phyloP scores from a whole-genome alignment of 1,284 basidiomycete genomes.

The Porodaedalea pini region DNA sequence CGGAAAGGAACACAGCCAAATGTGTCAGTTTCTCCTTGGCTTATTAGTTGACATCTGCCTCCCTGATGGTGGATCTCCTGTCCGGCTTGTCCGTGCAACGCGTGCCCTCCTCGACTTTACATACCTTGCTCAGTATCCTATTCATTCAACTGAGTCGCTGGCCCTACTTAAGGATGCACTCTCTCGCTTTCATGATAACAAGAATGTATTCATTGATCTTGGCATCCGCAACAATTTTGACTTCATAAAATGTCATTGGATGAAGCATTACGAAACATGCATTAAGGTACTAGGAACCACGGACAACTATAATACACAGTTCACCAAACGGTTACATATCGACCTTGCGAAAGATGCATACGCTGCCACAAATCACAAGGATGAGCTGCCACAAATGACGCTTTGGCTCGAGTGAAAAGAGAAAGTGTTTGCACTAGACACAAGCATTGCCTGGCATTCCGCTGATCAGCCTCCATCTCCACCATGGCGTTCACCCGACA shows the following conservation, averaged over 20 bases:
- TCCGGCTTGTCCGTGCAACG: slow-evolving; percentile 15
- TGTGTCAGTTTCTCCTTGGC: slow-evolving; percentile 25
- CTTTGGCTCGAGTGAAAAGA: slow-evolving; percentile 28
- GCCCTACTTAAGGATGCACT: slow-evolving; percentile 23
- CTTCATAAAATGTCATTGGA: slow-evolving; percentile 29
- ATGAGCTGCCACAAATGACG: slow-evolving; percentile 34
- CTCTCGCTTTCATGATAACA: slow-evolving; percentile 27
- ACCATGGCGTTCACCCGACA: background rate
- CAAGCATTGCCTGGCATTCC: background rate
- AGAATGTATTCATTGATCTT: slow-evolving; percentile 27
- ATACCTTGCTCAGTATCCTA: slow-evolving; percentile 29
- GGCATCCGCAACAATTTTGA: slow-evolving; percentile 33
- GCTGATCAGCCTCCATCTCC: background rate
- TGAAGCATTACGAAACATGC: slow-evolving; percentile 30
- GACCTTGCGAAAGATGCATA: slow-evolving; percentile 29
- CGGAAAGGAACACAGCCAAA: slow-evolving; percentile 26
- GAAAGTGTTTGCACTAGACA: background rate
- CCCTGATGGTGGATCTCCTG: slow-evolving; percentile 4
- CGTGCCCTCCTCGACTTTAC: slow-evolving; percentile 28
- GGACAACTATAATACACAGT: slow-evolving; percentile 34
- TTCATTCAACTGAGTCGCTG: slow-evolving; percentile 25
- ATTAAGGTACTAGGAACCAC: slow-evolving; percentile 31
- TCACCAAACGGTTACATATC: slow-evolving; percentile 28
- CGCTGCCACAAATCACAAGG: slow-evolving; percentile 26
- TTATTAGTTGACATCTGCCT: slow-evolving; percentile 17